Conservation (phyloP, 768 basidiomycete genomes). For the Suillus cothurnatus region DNA sequence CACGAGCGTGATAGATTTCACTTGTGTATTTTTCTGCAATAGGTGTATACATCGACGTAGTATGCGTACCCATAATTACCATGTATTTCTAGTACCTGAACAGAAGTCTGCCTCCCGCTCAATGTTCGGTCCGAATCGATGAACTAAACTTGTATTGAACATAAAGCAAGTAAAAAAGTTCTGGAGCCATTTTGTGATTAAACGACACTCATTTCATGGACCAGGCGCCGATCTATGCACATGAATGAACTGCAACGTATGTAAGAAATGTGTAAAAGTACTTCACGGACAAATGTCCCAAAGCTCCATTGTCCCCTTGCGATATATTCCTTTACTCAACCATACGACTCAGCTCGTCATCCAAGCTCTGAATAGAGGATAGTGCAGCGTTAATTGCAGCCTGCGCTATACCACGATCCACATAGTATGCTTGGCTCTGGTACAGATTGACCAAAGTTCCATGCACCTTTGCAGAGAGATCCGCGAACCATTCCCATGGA, state of each 20-base stretch:
- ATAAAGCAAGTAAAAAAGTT: not conserved
- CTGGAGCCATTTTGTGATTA: not conserved
- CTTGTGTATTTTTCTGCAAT: not conserved
- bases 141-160: too few relatives aligned
- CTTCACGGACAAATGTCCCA: not conserved
- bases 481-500: not conserved
- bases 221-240: not conserved
- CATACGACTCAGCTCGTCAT: not conserved
- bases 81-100: not conserved
- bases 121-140: not conserved
- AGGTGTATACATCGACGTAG: too few relatives aligned
- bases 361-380: not conserved
- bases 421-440: not conserved
- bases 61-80: too few relatives aligned
- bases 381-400: not conserved
- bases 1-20: conserved; percentile 18
- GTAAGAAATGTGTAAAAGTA: not conserved
- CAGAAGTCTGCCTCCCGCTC: not conserved
- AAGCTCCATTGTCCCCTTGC: not conserved
- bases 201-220: not conserved
- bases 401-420: not conserved
- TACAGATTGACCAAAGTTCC: not conserved
- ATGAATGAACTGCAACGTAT: not conserved
- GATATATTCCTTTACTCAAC: not conserved
- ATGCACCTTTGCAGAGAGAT: not conserved